Evolutionary conservation across 1,284 basidiomycete genomes (phyloP).

Genomic region (Tremellales sp.): DNA sequence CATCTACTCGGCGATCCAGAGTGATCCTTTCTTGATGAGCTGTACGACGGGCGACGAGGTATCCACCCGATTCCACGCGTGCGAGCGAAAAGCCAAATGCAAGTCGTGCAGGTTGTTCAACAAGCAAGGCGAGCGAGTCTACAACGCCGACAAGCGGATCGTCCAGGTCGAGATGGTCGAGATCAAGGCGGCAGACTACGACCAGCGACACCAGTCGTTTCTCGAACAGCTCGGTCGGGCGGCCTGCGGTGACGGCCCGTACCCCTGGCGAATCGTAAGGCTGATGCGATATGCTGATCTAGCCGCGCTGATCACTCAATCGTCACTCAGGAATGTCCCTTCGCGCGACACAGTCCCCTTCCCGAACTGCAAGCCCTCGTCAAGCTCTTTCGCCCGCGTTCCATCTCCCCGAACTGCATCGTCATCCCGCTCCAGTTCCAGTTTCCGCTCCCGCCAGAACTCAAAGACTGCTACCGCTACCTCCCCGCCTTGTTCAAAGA

Average conservation of each 20-base stretch:
- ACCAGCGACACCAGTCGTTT: slow-evolving; percentile 29
- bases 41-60: slow-evolving; percentile 62
- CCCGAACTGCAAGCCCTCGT: slow-evolving; percentile 79
- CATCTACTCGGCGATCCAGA: slow-evolving; percentile 57
- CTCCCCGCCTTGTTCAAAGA: slow-evolving; percentile 67
- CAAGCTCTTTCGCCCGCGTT: slow-evolving; percentile 66
- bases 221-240: slow-evolving; percentile 21
- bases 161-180: slow-evolving; percentile 46
- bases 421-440: slow-evolving; percentile 61
- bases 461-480: too few relatives aligned
- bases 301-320: neutral
- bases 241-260: slow-evolving; percentile 25
- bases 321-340: slow-evolving; percentile 63
- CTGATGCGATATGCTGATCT: neutral
- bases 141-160: slow-evolving; percentile 27
- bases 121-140: slow-evolving; percentile 9
- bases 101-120: slow-evolving; percentile 35
- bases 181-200: slow-evolving; percentile 54
- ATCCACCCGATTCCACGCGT: slow-evolving; percentile 80
- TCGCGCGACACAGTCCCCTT: slow-evolving; percentile 77
- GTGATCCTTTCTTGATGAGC: slow-evolving; percentile 60
- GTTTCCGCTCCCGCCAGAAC: slow-evolving; percentile 61
- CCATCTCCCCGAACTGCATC: slow-evolving; percentile 75
- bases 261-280: slow-evolving; percentile 43
- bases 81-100: slow-evolving; percentile 76